Evolutionary conservation across 306 rosid species (phyloP).

Genomic region (Cucurbita pepo): DNA sequence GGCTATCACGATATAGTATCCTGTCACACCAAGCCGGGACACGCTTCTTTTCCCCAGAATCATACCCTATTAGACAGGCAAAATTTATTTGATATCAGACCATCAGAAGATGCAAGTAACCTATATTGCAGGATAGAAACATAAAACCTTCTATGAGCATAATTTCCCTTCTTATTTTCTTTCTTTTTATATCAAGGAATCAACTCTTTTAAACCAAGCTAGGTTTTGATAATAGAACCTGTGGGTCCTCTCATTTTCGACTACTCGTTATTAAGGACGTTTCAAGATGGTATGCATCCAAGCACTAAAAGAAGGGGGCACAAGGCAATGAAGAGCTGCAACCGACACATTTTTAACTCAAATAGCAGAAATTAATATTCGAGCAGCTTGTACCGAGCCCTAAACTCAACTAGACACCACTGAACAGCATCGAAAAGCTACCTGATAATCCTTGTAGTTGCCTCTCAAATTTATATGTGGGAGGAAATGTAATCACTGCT

Average conservation of each 20-base stretch:
- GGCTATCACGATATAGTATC: conserved; percentile 81
- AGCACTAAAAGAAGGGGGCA: background rate
- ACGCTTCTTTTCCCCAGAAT: conserved; percentile 98
- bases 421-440: conserved; percentile 16
- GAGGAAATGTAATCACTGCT: conserved; percentile 75
- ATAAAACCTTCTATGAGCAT: background rate
- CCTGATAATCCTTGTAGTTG: conserved; percentile 97
- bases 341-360: background rate
- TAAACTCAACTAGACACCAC: background rate
- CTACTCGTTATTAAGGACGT: background rate
- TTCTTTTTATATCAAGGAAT: background rate
- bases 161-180: background rate
- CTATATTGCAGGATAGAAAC: background rate
- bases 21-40: conserved; percentile 99
- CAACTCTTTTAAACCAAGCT: background rate
- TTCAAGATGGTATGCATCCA: background rate
- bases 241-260: background rate
- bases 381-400: background rate
- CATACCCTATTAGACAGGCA: conserved; percentile 48
- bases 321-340: background rate
- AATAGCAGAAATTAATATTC: background rate
- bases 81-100: background rate
- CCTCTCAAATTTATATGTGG: conserved; percentile 90
- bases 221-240: background rate
- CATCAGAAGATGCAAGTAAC: background rate